Evolutionary conservation across 768 basidiomycete genomes (phyloP).

Genomic region (Amanita polypyramis): DNA sequence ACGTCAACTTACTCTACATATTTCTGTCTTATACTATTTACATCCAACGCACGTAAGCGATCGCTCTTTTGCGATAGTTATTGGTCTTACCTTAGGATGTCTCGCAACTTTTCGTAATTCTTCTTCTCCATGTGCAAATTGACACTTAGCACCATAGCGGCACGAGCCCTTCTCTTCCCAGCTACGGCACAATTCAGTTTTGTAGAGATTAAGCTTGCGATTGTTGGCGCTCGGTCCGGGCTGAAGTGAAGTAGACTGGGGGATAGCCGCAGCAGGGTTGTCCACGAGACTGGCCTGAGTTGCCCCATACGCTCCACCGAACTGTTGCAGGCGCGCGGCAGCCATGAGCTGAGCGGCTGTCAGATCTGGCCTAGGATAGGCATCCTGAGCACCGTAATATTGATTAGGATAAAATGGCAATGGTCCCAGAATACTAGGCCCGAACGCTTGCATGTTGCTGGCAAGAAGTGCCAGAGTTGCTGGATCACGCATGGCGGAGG

Average conservation of each 20-base stretch:
- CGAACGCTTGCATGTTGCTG: conserved; percentile 45
- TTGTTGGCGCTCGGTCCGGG: conserved; percentile 85
- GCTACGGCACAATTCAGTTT: conserved; percentile 82
- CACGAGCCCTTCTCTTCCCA: conserved; percentile 90
- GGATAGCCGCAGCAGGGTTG: conserved; percentile 23
- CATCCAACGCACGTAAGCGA: conserved; percentile 11
- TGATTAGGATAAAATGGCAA: conserved; percentile 41
- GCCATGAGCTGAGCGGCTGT: conserved; percentile 48
- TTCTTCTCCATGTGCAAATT: conserved; percentile 89
- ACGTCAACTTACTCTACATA: conserved; percentile 62
- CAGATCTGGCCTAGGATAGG: conserved; percentile 40
- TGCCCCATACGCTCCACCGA: conserved; percentile 38
- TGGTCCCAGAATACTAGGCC: conserved; percentile 39
- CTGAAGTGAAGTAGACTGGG: conserved; percentile 34
- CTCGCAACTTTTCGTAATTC: conserved; percentile 77
- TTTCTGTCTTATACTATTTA: conserved; percentile 85
- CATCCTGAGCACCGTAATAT: conserved; percentile 54
- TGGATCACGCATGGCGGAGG: conserved; percentile 65
- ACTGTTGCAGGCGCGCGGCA: conserved; percentile 55
- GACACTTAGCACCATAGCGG: conserved; percentile 81
- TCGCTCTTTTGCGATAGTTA: not conserved
- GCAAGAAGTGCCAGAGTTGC: conserved; percentile 55
- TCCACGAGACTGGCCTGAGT: conserved; percentile 17
- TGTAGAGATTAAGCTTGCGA: conserved; percentile 82
- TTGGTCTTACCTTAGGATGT: conserved; percentile 74